Evolutionary conservation across 441 rosid species (phyloP), one percentile per base, ranked within the genome.

Genomic region (Adansonia rubrostipa): DNA sequence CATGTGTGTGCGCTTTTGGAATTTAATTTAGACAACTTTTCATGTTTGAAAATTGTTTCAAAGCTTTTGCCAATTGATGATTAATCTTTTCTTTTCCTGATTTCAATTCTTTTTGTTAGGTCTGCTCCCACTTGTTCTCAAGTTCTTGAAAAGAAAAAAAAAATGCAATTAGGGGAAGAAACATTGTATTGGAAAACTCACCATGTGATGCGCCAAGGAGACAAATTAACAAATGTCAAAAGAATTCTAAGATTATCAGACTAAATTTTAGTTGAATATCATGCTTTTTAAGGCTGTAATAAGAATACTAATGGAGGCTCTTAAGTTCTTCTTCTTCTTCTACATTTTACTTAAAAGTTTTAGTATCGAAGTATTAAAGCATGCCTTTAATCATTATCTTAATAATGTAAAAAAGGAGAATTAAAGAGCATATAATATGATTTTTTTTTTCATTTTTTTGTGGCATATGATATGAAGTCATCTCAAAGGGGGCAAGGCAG

Each of bases 101-200:
- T 8, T 10, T 69, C 13, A 65, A 68, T 48, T 28, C 9, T 11
- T 51, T 73, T 40, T 40, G 66, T 73, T 73, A 54, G 76, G 53
- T 73, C 19, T 73, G 11, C 65, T 73, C 63, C 53, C 54, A 40
- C 71, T 64, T 13, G 9, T 33, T 40, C 47, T 14, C 65, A 17
- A 71, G 74, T 71, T 19, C 62, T n/a, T 71, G 75, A 51, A 24
- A 24, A 24, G 28, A 71, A 67, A 47, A 45, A 8, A 51, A 4
- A 47, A 13, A 4, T 54, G 75, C 44, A 54, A 36, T n/a, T 53
- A 53, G 13, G 15, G 75, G 61, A 71, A 33, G 28, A 71, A 71
- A 71, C 48, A 71, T 33, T 71, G 75, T 71, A 71, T 53, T 54
- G 75, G 75, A 71, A 71, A 71, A 71, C n/a, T 36, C 63, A 53